These are phyloP conservation scores for Luffa aegyptiaca DNA, from an alignment of 306 rosid species.

Conservation along the genomic window DNA sequence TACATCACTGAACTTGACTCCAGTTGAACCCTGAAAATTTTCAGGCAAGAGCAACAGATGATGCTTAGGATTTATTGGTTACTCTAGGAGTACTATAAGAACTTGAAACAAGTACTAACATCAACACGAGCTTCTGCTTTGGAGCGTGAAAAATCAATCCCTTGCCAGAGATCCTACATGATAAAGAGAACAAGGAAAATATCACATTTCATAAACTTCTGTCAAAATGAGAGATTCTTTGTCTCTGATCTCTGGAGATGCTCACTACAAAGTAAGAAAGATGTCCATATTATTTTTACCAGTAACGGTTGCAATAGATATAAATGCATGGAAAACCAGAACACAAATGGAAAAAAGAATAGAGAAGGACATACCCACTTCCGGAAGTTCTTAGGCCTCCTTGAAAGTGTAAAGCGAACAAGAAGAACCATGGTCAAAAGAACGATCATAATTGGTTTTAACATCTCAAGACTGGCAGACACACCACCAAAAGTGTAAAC, in stretches of 20 bases:
- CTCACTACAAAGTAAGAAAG: background rate
- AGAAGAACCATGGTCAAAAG: constrained; percentile 89
- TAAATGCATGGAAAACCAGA: constrained; percentile 8
- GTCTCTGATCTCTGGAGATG: background rate
- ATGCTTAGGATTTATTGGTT: constrained; percentile 2
- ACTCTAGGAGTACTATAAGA: constrained; percentile 7
- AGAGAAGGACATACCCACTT: constrained; percentile 72
- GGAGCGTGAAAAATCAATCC: constrained; percentile 94
- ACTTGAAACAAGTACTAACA: constrained; percentile 38
- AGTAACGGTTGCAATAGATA: constrained; percentile 11
- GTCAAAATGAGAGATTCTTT: background rate
- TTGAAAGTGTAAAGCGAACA: constrained; percentile 90
- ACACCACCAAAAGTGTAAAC: constrained; percentile 65
- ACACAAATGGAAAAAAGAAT: constrained; percentile 5
- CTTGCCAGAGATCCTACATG: constrained; percentile 94
- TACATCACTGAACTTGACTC: constrained; percentile 78
- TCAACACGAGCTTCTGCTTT: constrained; percentile 99
- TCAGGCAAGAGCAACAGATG: background rate
- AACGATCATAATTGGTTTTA: constrained; percentile 52
- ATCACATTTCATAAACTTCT: background rate
- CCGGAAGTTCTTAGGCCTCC: constrained; percentile 95
- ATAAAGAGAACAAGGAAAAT: constrained; percentile 16
- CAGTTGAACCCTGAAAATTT: constrained; percentile 81
- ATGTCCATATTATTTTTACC: background rate
- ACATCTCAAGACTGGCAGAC: constrained; percentile 49